Evolutionary conservation across 1,139 yeast species (phyloP).

Genomic region (Wickerhamomyces sp.): DNA sequence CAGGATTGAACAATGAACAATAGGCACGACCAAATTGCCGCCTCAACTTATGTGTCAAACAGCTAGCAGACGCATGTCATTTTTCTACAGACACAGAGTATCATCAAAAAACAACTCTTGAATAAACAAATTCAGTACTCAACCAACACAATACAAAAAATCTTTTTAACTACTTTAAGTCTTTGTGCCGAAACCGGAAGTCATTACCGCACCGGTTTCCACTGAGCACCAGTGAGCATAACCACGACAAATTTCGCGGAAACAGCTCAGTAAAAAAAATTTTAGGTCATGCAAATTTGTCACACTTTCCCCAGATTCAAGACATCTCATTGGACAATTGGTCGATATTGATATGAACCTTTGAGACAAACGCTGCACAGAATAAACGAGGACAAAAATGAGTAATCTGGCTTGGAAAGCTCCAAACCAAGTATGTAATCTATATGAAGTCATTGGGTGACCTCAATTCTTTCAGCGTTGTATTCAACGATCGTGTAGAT

Average conservation of each 20-base stretch:
- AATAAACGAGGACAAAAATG: neutral
- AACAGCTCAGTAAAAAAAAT: neutral
- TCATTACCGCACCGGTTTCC: neutral
- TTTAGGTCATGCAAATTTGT: neutral
- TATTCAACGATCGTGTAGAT: too few species aligned
- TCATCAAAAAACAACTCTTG: too few species aligned
- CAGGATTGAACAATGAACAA: neutral
- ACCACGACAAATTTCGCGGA: neutral
- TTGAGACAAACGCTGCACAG: neutral
- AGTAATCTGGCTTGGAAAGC: too few species aligned
- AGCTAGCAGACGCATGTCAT: too few species aligned
- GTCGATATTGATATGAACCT: neutral
- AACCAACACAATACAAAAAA: neutral
- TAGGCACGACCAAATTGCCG: too few species aligned
- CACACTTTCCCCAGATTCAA: constrained; percentile 1
- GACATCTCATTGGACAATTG: neutral
- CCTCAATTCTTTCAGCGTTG: too few species aligned
- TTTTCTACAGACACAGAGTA: too few species aligned
- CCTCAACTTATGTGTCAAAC: too few species aligned
- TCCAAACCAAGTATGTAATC: too few species aligned
- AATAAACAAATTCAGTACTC: too few species aligned
- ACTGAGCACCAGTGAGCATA: neutral
- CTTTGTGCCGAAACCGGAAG: neutral
- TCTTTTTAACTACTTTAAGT: neutral
- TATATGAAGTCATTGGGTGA: too few species aligned